Base-by-base conservation (phyloP, 2,329 filamentous ascomycete species). In the Clonostachys solani region DNA sequence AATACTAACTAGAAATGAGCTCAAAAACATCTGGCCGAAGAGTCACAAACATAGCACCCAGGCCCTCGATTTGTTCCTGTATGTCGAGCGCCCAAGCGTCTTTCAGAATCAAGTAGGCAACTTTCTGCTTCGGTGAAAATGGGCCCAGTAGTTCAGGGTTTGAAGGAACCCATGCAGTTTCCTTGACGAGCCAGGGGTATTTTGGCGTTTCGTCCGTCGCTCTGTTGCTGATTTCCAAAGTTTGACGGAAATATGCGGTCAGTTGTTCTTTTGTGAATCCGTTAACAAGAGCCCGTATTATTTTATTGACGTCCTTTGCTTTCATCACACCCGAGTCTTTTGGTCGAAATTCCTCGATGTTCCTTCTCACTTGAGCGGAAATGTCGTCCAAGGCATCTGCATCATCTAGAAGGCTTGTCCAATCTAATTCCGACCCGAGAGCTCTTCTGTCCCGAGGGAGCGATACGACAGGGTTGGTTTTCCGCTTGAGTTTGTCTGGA, bases 251-350 rank as follows among this genome's bases (percentile, higher is more conserved):
- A 49, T 82, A 83, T 3, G 57, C 54, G 9, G 48, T 49, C 16
- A 83, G 61, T 52, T 82, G 78, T 0, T 54, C 35, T 1, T 48
- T 56, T 0, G 74, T 74, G 55, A 82, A 82, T 8, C 78, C 73
- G 0, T 64, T 52, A 12, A 59, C 42, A 6, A 81, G 61, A 5
- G 55, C 51, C 1, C 61, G 49, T 23, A 65, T 54, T 13, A 82
- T 55, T 12, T 62, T 60, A 5, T 64, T 56, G 46, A 78, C 79
- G 7, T 75, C 66, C 0, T 56, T 60, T 34, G 60, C 54, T 2
- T 63, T 55, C 5, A 81, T 47, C 9, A 66, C 54, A 2, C 50
- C 64, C 19, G 65, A 65, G 6, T 67, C 64, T 2, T 47, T 48
- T 2, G 78, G 79, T 36, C 67, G 67, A 34, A 82, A 55, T 47